Conservation (phyloP, 2,329 filamentous ascomycete genomes). For the Talaromyces verruculosus region DNA sequence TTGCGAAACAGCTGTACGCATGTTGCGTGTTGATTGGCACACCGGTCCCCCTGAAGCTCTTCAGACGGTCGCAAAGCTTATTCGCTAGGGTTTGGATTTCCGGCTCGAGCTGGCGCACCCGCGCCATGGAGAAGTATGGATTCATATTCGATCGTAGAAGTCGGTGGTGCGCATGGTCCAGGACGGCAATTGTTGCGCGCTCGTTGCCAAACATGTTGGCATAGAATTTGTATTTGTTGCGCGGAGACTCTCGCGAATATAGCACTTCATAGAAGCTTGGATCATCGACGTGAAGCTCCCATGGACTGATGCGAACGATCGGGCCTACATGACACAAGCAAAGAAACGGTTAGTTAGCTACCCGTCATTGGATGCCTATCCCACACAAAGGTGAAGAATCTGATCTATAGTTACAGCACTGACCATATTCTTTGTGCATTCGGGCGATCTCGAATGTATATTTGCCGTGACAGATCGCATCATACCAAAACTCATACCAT, state of each 20-base stretch:
- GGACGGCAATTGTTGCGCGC: slow-evolving; percentile 33
- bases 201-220: slow-evolving; percentile 32
- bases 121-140: slow-evolving; percentile 36
- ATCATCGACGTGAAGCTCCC: slow-evolving; percentile 36
- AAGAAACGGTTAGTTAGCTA: background rate
- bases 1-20: slow-evolving; percentile 44
- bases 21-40: slow-evolving; percentile 29
- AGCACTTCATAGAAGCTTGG: slow-evolving; percentile 32
- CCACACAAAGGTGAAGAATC: background rate
- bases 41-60: slow-evolving; percentile 23
- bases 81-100: slow-evolving; percentile 27
- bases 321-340: slow-evolving; percentile 27
- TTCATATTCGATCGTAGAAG: slow-evolving; percentile 36
- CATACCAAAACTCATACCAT: slow-evolving; percentile 34
- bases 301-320: slow-evolving; percentile 36
- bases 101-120: slow-evolving; percentile 30
- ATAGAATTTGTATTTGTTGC: slow-evolving; percentile 34
- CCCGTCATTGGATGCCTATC: background rate
- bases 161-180: slow-evolving; percentile 35
- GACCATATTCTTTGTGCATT: slow-evolving; percentile 33
- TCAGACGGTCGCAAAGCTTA: slow-evolving; percentile 29
- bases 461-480: slow-evolving; percentile 27
- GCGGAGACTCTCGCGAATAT: slow-evolving; percentile 33
- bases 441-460: slow-evolving; percentile 29
- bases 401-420: slow-evolving; percentile 21